A percentile compares a stretch with the other conserved stretches of the same genome.
phyloP scores from a whole-genome alignment of 345 rosid species.

The Eucalyptus regnans region DNA sequence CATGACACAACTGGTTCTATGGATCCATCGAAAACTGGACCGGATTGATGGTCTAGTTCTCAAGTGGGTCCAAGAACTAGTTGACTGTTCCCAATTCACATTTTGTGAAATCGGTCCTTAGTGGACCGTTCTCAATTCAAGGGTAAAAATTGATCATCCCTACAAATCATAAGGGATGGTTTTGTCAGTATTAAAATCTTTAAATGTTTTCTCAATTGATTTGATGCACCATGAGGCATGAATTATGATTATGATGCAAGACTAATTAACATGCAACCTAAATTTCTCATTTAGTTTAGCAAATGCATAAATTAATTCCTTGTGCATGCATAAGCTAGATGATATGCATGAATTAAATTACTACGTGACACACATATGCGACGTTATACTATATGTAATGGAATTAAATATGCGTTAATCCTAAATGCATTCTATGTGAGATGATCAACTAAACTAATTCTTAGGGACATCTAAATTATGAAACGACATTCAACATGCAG shows the following conservation, averaged over 20 bases:
- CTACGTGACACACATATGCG: not conserved
- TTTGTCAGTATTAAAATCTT: too few relatives aligned
- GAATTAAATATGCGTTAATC: not conserved
- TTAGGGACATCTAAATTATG: not conserved
- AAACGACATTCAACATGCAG: not conserved
- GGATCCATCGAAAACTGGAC: fast-evolving
- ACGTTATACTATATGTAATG: too few relatives aligned
- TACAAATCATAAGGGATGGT: too few relatives aligned
- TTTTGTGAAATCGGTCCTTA: not conserved
- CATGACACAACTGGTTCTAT: not conserved
- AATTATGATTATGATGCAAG: too few relatives aligned
- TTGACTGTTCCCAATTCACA: not conserved
- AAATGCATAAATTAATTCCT: not conserved
- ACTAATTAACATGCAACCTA: not conserved
- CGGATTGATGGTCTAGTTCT: fast-evolving
- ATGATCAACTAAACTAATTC: not conserved
- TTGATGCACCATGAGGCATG: too few relatives aligned
- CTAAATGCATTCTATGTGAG: not conserved
- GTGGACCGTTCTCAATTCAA: fast-evolving
- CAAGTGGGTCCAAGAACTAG: not conserved
- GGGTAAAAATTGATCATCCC: not conserved
- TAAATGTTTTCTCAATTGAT: too few relatives aligned
- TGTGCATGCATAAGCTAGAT: not conserved
- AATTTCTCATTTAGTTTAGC: not conserved
- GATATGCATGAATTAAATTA: not conserved